Percentiles rank a stretch among this genome's conserved stretches.
Conservation (phyloP, 805 yeast species). For the Hanseniaspora pseudoguilliermondii region DNA sequence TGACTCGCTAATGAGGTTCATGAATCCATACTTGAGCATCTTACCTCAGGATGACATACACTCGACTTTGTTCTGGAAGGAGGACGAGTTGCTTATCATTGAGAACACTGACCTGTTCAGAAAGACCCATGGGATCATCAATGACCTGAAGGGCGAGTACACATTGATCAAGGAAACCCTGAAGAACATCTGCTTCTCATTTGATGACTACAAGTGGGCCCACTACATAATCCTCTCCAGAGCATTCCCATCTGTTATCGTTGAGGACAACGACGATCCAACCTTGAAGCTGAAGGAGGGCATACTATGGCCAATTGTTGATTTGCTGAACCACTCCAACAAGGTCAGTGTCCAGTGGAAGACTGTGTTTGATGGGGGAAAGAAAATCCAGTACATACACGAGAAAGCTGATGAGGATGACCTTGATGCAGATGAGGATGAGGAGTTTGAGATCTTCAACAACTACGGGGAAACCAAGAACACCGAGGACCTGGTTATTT, state of each 20-base stretch:
- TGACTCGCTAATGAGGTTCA: slow-evolving; percentile 20
- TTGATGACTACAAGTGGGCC: slow-evolving; percentile 63
- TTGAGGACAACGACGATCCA: slow-evolving; percentile 26
- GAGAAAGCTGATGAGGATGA: slow-evolving; percentile 15
- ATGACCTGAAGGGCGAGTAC: slow-evolving; percentile 27
- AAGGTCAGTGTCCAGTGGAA: slow-evolving; percentile 55
- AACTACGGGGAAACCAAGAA: slow-evolving; percentile 74
- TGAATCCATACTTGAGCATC: slow-evolving; percentile 35
- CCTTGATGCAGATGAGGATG: slow-evolving; percentile 14
- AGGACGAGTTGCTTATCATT: slow-evolving; percentile 37
- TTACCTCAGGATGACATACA: slow-evolving; percentile 36
- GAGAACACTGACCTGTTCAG: slow-evolving; percentile 60
- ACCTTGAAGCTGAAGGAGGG: slow-evolving; percentile 38
- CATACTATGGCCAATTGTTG: slow-evolving; percentile 67
- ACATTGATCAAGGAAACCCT: not conserved
- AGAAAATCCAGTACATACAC: slow-evolving; percentile 33
- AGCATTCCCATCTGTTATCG: slow-evolving; percentile 64
- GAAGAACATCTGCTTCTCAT: slow-evolving; percentile 11
- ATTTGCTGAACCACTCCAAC: slow-evolving; percentile 63
- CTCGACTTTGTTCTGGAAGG: slow-evolving; percentile 59
- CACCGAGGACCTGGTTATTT: slow-evolving; percentile 67
- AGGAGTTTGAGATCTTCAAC: slow-evolving; percentile 47
- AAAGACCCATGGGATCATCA: slow-evolving; percentile 36
- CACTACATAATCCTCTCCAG: slow-evolving; percentile 57
- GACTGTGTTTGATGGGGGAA: slow-evolving; percentile 13